Percentiles rank a stretch among this genome's conserved stretches.
phyloP scores from a whole-genome alignment of 2,329 filamentous ascomycete genomes.

The Scortechinia acanthostroma region DNA sequence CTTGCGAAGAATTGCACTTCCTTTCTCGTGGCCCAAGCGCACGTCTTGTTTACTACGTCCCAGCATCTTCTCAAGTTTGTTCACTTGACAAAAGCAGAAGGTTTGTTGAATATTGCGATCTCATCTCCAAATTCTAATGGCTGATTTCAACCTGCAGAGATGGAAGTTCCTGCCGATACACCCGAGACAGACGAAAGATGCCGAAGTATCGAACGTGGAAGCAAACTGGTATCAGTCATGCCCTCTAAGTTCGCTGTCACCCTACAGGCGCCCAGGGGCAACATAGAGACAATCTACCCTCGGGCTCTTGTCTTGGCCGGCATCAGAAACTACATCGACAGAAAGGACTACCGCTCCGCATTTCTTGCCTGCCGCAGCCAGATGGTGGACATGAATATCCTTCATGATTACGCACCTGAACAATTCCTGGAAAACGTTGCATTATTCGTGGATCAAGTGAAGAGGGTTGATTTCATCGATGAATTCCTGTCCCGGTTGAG shows the following conservation, averaged over 20 bases:
- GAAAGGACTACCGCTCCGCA: conserved; percentile 74
- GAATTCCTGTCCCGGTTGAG: conserved; percentile 81
- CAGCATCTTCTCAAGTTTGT: conserved; percentile 92
- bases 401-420: conserved; percentile 84
- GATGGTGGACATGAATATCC: conserved; percentile 93
- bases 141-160: conserved; percentile 35
- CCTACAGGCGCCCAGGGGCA: conserved; percentile 91
- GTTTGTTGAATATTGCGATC: conserved; percentile 43
- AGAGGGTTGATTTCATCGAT: conserved; percentile 76
- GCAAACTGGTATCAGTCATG: conserved; percentile 78
- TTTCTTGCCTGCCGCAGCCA: conserved; percentile 86
- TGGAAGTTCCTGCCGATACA: conserved; percentile 79
- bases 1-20: conserved; percentile 87
- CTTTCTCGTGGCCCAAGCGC: conserved; percentile 72
- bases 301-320: conserved; percentile 86
- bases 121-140: background rate
- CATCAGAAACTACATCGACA: conserved; percentile 74
- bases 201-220: conserved; percentile 83
- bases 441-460: conserved; percentile 77
- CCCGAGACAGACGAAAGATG: conserved; percentile 89
- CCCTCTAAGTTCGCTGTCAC: conserved; percentile 80
- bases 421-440: conserved; percentile 74
- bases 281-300: conserved; percentile 89
- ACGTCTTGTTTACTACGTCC: conserved; percentile 86
- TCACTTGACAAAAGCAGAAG: conserved; percentile 63